phyloP scores from a whole-genome alignment of 2,329 filamentous ascomycete genomes.

The Nigrospora osmanthi region DNA sequence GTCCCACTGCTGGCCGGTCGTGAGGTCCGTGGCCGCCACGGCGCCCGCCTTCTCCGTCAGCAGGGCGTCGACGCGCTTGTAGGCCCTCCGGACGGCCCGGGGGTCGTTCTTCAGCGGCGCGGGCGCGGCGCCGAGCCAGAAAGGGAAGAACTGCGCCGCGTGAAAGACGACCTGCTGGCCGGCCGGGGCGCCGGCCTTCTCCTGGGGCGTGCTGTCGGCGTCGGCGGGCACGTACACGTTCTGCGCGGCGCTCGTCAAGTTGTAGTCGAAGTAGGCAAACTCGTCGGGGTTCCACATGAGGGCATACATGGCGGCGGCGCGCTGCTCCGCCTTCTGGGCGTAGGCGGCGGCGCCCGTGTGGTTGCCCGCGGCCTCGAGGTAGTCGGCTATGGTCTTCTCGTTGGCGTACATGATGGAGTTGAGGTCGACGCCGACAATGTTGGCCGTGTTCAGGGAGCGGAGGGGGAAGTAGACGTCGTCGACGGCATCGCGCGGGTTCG shows the following conservation, averaged over 20 bases:
- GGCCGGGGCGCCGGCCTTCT: conserved; percentile 37
- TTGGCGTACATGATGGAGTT: conserved; percentile 63
- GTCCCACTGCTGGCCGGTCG: conserved; percentile 61
- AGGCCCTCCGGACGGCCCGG: conserved; percentile 46
- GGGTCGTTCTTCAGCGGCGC: conserved; percentile 49
- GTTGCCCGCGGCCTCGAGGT: conserved; percentile 45
- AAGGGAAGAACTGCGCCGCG: conserved; percentile 57
- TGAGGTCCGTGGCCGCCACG: conserved; percentile 54
- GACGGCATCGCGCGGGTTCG: conserved; percentile 48
- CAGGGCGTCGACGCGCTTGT: conserved; percentile 41
- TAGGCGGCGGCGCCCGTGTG: conserved; percentile 39
- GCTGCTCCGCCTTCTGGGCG: conserved; percentile 37
- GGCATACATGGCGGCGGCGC: conserved; percentile 54
- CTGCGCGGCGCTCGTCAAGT: conserved; percentile 49
- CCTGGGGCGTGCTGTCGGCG: conserved; percentile 31
- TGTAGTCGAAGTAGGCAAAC: conserved; percentile 62
- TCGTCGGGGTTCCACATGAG: conserved; percentile 58
- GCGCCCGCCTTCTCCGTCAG: conserved; percentile 46
- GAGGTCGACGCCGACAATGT: conserved; percentile 56
- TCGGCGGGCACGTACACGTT: conserved; percentile 46
- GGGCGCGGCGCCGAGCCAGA: conserved; percentile 61
- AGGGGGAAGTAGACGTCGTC: conserved; percentile 57
- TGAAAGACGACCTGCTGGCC: conserved; percentile 51
- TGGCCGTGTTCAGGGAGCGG: conserved; percentile 51
- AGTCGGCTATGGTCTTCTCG: conserved; percentile 49